Base-by-base conservation (phyloP, 257 asterid genomes). In the Solanum megistacrolobum region DNA sequence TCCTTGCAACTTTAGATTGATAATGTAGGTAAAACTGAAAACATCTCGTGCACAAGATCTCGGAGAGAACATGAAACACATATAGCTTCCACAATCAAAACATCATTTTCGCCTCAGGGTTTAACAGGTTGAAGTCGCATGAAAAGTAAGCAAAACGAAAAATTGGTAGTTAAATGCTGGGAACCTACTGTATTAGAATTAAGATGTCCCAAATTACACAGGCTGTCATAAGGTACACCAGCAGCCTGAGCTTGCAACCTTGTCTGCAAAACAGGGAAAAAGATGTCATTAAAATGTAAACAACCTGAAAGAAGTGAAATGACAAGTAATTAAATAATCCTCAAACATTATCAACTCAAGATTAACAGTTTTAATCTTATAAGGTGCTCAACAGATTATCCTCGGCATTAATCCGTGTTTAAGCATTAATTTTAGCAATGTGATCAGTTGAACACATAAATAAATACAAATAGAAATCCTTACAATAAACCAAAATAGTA, bases 211-310 rank as follows among this genome's bases (percentile, higher is more conserved):
- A 91, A 34, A 62, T 52, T 55, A 86, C 91, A 87, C 7, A 93
- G 81, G 83, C 86, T 89, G 85, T 91, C 87, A 86, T 92, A 92
- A 46, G 97, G 94, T 32, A 91, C 94, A 84, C 97, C 93, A 82
- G 98, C 98, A 55, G 98, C 98, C 91, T 96, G 99, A 69, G 99
- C 99, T 92, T 96, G 98, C 91, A 96, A 91, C 92, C 98, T 94
- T 46, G 95, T 95, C 99, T 96, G 92, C 18, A 88, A 81, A 74
- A 84, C 69, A 85, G 88, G 87, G 60, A 81, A 69, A 43, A 82
- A 36, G 25, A 66, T 65, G 6, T 11, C 43, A 46, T 48, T 48
- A 48, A 20, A 52, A 48, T 20, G 38, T 31, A 18, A 82, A 48
- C 20, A 48, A 9, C 25, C 66, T 43, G 38, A 79, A 16, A 79